Evolutionary conservation across 371 early-diverging fungal species (phyloP).

Genomic region (Chytridium lagenaria): DNA sequence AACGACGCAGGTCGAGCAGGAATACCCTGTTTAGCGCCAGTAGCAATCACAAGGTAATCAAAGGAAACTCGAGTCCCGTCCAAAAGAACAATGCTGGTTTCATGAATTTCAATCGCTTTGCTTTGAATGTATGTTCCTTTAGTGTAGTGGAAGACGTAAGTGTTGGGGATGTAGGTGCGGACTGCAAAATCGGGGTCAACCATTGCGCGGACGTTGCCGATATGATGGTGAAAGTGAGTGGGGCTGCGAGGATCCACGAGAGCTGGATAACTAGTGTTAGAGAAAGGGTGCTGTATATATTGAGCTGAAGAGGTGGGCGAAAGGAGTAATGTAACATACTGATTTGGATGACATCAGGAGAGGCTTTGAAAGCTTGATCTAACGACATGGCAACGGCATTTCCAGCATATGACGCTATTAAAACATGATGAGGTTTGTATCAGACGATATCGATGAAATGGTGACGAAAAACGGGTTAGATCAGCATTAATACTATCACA

Average conservation of each 20-base stretch:
- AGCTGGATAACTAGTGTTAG: background rate
- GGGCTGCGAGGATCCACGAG: constrained; percentile 4
- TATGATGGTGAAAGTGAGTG: constrained; percentile 18
- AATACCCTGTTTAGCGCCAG: constrained; percentile 48
- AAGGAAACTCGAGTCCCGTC: constrained; percentile 41
- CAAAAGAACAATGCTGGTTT: constrained; percentile 12
- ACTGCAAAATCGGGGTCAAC: background rate
- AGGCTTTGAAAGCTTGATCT: constrained; percentile 14
- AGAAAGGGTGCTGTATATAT: background rate
- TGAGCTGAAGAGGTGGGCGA: background rate
- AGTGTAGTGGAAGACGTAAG: constrained; percentile 13
- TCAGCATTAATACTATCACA: too few species aligned
- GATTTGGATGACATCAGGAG: constrained; percentile 17
- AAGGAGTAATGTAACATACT: constrained; percentile 7
- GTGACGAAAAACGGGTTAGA: too few species aligned
- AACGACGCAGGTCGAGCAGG: constrained; percentile 33
- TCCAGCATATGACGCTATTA: constrained; percentile 10
- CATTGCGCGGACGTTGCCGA: constrained; percentile 14
- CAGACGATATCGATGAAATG: too few species aligned
- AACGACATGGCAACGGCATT: constrained; percentile 11
- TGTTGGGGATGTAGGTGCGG: constrained; percentile 14
- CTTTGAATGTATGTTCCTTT: constrained; percentile 9
- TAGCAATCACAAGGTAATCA: constrained; percentile 57
- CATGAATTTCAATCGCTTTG: constrained; percentile 1
- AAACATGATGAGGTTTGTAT: too few species aligned